Conservation (phyloP, 345 rosid genomes). For the Erodium maritimum region DNA sequence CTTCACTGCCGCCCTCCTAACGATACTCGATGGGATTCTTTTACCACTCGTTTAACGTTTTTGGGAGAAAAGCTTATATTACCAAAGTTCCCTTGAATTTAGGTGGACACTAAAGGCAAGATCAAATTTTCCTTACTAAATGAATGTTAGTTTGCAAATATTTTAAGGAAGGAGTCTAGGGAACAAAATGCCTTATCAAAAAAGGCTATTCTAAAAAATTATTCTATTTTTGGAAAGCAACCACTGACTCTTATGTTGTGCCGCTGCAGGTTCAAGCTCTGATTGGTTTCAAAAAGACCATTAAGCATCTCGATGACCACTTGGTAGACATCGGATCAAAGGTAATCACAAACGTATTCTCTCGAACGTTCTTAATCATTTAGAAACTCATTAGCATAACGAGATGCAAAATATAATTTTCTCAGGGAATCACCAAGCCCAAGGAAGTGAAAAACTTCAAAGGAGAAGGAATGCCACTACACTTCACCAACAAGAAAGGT, state of each 20-base stretch:
- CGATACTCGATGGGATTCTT: too few relatives aligned
- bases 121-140: too few relatives aligned
- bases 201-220: too few relatives aligned
- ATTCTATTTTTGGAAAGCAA: too few relatives aligned
- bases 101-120: too few relatives aligned
- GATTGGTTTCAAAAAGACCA: slow-evolving; percentile 89
- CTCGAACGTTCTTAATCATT: not conserved
- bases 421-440: slow-evolving; percentile 86
- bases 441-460: slow-evolving; percentile 80
- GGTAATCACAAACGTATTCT: slow-evolving; percentile 31
- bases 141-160: too few relatives aligned
- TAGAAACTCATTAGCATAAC: not conserved
- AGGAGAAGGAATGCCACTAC: slow-evolving; percentile 98
- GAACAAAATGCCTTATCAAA: too few relatives aligned
- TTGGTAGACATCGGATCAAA: slow-evolving; percentile 69
- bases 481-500: slow-evolving; percentile 75
- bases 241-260: not conserved
- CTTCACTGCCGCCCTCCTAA: too few relatives aligned
- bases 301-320: slow-evolving; percentile 91
- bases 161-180: too few relatives aligned
- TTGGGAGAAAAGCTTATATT: too few relatives aligned
- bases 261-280: slow-evolving; percentile 73
- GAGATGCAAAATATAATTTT: not conserved
- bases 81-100: too few relatives aligned
- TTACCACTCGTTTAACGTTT: too few relatives aligned